Evolutionary conservation across 2,329 filamentous ascomycete genomes (phyloP).

Genomic region (Chlorencoelia australis): DNA sequence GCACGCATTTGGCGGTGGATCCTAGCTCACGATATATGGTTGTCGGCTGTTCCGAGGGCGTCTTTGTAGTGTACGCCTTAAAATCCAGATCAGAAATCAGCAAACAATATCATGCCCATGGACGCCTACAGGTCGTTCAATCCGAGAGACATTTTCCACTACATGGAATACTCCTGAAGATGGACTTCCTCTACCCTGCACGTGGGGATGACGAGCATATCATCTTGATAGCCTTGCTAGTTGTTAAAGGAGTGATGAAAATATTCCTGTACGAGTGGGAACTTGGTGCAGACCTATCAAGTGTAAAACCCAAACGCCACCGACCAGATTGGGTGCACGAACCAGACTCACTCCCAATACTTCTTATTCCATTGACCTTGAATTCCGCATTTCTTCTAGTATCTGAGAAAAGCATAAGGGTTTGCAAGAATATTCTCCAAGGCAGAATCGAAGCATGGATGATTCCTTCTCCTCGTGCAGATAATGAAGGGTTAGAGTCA

Average conservation of each 20-base stretch:
- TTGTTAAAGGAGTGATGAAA: conserved; percentile 38
- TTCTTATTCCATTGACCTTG: conserved; percentile 63
- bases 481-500: conserved; percentile 34
- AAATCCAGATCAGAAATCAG: conserved; percentile 44
- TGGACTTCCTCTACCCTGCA: conserved; percentile 74
- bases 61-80: conserved; percentile 64
- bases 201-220: conserved; percentile 57
- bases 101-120: conserved; percentile 35
- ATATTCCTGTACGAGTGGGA: conserved; percentile 54
- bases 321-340: conserved; percentile 39
- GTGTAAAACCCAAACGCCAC: conserved; percentile 37
- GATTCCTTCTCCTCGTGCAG: conserved; percentile 32
- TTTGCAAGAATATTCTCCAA: conserved; percentile 45
- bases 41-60: conserved; percentile 58
- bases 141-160: conserved; percentile 30
- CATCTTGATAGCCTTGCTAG: conserved; percentile 61
- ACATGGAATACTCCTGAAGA: conserved; percentile 68
- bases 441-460: conserved; percentile 36
- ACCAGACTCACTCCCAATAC: conserved; percentile 48
- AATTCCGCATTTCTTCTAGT: conserved; percentile 62
- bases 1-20: conserved; percentile 64
- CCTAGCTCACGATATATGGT: conserved; percentile 60
- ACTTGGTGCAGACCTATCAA: conserved; percentile 36
- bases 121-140: conserved; percentile 49
- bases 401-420: conserved; percentile 46